phyloP scores from a whole-genome alignment of 805 yeast genomes.

The Lipomyces mesembrius region DNA sequence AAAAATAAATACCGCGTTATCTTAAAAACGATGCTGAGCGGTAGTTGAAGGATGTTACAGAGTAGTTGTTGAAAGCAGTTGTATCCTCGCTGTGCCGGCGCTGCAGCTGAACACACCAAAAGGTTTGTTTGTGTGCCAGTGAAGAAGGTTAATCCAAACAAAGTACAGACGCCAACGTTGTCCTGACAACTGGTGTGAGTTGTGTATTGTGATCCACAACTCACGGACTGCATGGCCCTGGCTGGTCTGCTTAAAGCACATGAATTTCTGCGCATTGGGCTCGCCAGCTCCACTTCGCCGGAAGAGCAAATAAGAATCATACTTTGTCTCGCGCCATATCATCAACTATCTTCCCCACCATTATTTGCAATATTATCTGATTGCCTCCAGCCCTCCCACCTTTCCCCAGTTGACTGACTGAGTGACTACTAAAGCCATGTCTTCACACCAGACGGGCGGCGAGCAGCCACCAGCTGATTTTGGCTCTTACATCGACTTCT shows the following conservation, averaged over 20 bases:
- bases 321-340: not conserved
- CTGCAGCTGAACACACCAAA: not conserved
- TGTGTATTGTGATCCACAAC: not conserved
- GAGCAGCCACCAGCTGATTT: conserved; percentile 18
- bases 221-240: not conserved
- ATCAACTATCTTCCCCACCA: not conserved
- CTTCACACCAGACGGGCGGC: conserved; percentile 6
- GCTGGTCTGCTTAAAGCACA: not conserved
- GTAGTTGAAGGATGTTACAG: not conserved
- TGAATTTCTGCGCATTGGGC: not conserved
- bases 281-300: not conserved
- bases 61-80: not conserved
- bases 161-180: not conserved
- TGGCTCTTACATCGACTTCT: conserved; percentile 33
- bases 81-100: not conserved
- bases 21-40: not conserved
- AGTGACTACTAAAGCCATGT: not conserved
- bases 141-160: not conserved
- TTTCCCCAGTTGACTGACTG: not conserved
- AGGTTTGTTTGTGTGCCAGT: not conserved
- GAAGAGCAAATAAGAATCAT: not conserved
- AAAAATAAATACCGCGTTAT: not conserved
- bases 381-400: not conserved
- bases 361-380: not conserved
- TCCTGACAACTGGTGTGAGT: not conserved